These are phyloP conservation scores for Aspergillus heteromorphus DNA, from an alignment of 495 filamentous ascomycete species.

Conservation along the genomic window DNA sequence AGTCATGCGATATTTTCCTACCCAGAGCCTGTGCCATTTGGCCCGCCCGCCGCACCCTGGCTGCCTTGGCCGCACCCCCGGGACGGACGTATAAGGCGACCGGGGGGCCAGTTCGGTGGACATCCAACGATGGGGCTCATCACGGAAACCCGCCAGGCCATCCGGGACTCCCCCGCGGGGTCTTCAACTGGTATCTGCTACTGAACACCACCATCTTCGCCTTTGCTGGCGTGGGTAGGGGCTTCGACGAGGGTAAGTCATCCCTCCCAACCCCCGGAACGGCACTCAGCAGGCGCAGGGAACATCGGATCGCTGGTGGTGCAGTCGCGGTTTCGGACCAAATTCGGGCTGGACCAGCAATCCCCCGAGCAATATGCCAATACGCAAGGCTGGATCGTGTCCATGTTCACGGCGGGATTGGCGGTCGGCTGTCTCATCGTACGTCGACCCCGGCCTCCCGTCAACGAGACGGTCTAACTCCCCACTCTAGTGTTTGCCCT, in stretches of 20 bases:
- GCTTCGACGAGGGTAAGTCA: conserved; percentile 17
- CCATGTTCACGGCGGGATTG: conserved; percentile 55
- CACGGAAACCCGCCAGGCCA: conserved; percentile 47
- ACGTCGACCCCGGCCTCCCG: neutral
- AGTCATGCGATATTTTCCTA: neutral
- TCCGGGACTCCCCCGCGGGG: conserved; percentile 12
- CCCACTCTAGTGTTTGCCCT: conserved; percentile 11
- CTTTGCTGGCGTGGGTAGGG: conserved; percentile 17
- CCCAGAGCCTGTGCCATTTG: neutral
- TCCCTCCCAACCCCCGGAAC: neutral
- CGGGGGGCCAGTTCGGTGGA: too few species aligned
- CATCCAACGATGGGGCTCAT: conserved; percentile 52
- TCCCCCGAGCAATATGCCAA: conserved; percentile 42
- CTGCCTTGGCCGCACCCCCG: too few species aligned
- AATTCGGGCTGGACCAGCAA: conserved; percentile 48
- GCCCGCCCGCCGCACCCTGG: too few species aligned
- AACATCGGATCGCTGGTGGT: conserved; percentile 21
- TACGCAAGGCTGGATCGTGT: conserved; percentile 54
- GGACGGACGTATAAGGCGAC: too few species aligned
- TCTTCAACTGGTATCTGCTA: conserved; percentile 19
- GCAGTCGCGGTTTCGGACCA: conserved; percentile 17
- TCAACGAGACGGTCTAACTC: neutral
- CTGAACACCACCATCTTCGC: conserved; percentile 18
- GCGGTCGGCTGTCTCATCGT: conserved; percentile 23
- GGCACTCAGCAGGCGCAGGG: conserved; percentile 1